Evolutionary conservation across 2,329 filamentous ascomycete species (phyloP).

Genomic region (Trichoderma hamatum): DNA sequence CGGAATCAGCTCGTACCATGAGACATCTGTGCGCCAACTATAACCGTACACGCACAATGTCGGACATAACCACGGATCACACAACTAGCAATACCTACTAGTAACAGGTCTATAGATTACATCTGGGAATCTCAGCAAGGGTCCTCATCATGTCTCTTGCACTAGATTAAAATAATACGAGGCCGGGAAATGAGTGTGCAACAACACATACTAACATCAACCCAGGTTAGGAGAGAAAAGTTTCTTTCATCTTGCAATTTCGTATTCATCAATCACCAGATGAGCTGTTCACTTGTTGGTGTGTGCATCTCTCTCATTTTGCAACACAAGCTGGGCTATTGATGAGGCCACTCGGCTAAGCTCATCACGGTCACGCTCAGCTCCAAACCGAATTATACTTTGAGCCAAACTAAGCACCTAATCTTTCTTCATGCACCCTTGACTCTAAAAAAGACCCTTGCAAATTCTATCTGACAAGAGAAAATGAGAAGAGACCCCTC

Average conservation of each 20-base stretch:
- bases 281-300: background rate
- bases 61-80: background rate
- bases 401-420: background rate
- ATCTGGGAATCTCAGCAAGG: background rate
- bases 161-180: constrained; percentile 2
- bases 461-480: too few relatives aligned
- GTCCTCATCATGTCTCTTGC: background rate
- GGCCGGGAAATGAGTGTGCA: background rate
- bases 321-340: background rate
- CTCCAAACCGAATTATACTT: background rate
- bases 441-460: background rate
- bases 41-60: background rate
- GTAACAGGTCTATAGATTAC: background rate
- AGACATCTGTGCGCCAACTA: background rate
- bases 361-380: background rate
- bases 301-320: background rate
- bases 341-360: background rate
- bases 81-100: background rate
- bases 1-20: background rate
- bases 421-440: background rate
- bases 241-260: background rate
- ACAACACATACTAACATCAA: background rate
- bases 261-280: background rate
- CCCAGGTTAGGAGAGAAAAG: background rate
- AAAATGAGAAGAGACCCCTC: background rate